These are phyloP conservation scores for Sugiyamaella pinicola DNA, from an alignment of 1,139 yeast species.

Conservation along the genomic window DNA sequence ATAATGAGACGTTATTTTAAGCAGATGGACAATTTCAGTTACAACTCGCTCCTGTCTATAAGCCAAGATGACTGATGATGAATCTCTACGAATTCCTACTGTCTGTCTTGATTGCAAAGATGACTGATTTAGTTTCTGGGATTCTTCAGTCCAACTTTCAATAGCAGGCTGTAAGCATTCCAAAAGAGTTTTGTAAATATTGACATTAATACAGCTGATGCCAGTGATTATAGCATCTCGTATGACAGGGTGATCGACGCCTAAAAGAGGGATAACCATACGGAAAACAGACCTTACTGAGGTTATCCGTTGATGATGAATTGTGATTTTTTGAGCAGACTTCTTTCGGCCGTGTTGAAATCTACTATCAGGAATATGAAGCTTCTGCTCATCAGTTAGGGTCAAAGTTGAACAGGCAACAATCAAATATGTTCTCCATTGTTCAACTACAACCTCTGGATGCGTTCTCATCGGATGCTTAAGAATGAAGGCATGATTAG, in stretches of 20 bases:
- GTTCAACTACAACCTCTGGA: slow-evolving; percentile 77
- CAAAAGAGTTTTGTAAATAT: slow-evolving; percentile 78
- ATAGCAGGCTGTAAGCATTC: slow-evolving; percentile 73
- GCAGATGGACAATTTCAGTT: slow-evolving; percentile 75
- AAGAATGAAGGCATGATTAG: slow-evolving; percentile 25
- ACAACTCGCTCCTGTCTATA: slow-evolving; percentile 56
- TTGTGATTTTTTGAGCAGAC: slow-evolving; percentile 65
- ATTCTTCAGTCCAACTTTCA: slow-evolving; percentile 41
- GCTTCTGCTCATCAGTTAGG: slow-evolving; percentile 80
- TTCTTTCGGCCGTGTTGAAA: slow-evolving; percentile 62
- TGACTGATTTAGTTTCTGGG: background rate
- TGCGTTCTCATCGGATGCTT: slow-evolving; percentile 48
- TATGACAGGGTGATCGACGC: slow-evolving; percentile 68
- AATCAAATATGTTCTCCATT: slow-evolving; percentile 85
- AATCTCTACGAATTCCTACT: slow-evolving; percentile 16
- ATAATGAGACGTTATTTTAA: slow-evolving; percentile 71
- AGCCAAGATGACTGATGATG: slow-evolving; percentile 12
- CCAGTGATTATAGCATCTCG: slow-evolving; percentile 88
- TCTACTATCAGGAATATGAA: slow-evolving; percentile 55
- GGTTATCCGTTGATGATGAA: slow-evolving; percentile 88
- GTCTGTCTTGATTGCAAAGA: slow-evolving; percentile 3
- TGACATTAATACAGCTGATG: slow-evolving; percentile 83
- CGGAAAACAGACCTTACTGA: slow-evolving; percentile 89
- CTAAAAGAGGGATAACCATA: slow-evolving; percentile 81
- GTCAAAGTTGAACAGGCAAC: slow-evolving; percentile 93